Base-by-base conservation (phyloP, 805 yeast genomes). In the Candida awuae region DNA sequence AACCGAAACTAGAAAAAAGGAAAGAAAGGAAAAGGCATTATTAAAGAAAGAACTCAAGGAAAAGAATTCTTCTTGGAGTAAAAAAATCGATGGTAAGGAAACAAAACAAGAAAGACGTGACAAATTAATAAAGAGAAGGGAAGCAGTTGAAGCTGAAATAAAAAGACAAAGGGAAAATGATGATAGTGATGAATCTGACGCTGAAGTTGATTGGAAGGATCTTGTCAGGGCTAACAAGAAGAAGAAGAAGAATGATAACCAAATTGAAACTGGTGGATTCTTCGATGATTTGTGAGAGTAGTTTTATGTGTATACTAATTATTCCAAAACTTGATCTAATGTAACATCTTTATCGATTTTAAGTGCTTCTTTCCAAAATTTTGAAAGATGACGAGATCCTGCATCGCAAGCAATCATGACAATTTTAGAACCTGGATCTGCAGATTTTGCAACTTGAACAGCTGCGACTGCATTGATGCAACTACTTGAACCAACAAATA, bases 401-500 rank as follows among this genome's bases (percentile, higher is more conserved):
- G 94, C 78, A 57, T 90, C 98, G 57, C 97, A 92, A 1, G 95
- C 84, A 34, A 92, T 71, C 15, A 94, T 75, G 5, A 90, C 94
- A 17, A 90, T 76, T 15, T 66, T 73, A 37, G 81, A 73, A 1
- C 88, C 88, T 0, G 79, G 56, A 62, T 72, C 38, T 37, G 73
- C 64, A 5, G 31, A 29, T 20, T 56, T 52, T 3, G 86, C 84
- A 8, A 75, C 61, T 46, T 74, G 67, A 6, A 77, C 71, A 1
- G 95, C 94, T 1, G 95, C 97, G 5, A 85, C 95, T 30, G 95
- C 88, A 55, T 87, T 87, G 19, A 92, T 79, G 0, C 95, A 95
- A n/a, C 94, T 80, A 32, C 95, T 84, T 20, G 94, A 80, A 2
- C 98, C 98, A 54, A 88, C 72, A 58, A 92, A 92, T 14, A 86